A percentile compares a stretch with the other conserved stretches of the same genome.
Conservation (phyloP, 768 basidiomycete species). For the Boletus insuetus region DNA sequence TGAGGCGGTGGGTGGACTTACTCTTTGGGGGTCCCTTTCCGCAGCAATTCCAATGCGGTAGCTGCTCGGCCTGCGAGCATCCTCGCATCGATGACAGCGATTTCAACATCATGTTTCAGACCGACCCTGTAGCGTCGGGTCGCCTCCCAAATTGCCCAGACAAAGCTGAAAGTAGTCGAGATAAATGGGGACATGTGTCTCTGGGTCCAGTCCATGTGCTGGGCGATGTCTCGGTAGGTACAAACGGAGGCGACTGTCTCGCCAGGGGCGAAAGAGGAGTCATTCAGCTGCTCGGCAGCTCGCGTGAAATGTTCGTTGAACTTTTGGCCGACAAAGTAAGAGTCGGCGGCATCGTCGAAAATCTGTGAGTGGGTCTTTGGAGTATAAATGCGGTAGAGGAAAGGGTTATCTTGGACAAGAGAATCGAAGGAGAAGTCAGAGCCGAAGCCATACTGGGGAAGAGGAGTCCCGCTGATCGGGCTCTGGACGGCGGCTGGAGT, state of each 20-base stretch:
- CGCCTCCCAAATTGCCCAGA: slow-evolving; percentile 83
- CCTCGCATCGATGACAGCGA: slow-evolving; percentile 73
- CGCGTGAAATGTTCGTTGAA: slow-evolving; percentile 47
- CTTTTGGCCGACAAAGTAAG: slow-evolving; percentile 67
- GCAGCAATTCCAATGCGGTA: slow-evolving; percentile 64
- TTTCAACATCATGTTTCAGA: slow-evolving; percentile 73
- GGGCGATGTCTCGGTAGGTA: slow-evolving; percentile 61
- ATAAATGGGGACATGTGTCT: slow-evolving; percentile 65
- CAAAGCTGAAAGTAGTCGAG: slow-evolving; percentile 77
- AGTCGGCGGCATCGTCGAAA: slow-evolving; percentile 48
- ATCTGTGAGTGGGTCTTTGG: slow-evolving; percentile 59
- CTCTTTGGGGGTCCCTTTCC: slow-evolving; percentile 52
- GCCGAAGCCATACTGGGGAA: slow-evolving; percentile 76
- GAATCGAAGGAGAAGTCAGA: slow-evolving; percentile 58
- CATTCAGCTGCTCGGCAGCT: slow-evolving; percentile 37
- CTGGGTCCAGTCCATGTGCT: slow-evolving; percentile 79
- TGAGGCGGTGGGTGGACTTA: slow-evolving; percentile 33
- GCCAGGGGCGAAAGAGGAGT: slow-evolving; percentile 32
- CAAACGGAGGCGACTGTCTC: slow-evolving; percentile 26
- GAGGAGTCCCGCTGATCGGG: slow-evolving; percentile 25
- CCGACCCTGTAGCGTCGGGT: slow-evolving; percentile 68
- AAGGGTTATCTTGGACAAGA: slow-evolving; percentile 62
- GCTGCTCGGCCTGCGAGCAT: slow-evolving; percentile 55
- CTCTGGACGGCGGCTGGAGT: slow-evolving; percentile 16
- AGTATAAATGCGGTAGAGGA: slow-evolving; percentile 79